Conservation (phyloP, 73 alveolate species). For the Paramecium caudatum region DNA sequence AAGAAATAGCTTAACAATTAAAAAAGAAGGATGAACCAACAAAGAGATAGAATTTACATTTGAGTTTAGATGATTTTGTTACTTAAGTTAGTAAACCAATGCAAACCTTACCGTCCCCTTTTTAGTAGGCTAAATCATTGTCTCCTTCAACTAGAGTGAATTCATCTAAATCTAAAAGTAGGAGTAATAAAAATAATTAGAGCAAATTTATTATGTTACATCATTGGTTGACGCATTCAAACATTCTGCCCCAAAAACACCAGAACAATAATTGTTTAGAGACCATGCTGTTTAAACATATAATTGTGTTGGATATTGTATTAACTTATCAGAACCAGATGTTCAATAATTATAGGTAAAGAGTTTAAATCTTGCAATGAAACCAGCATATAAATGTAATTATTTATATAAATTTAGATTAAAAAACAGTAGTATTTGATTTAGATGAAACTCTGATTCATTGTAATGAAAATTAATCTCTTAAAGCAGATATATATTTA, state of each 20-base stretch:
- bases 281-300: slow-evolving; percentile 58
- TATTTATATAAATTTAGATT: slow-evolving; percentile 15
- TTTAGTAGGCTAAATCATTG: neutral
- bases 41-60: slow-evolving; percentile 5
- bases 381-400: slow-evolving; percentile 15
- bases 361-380: neutral
- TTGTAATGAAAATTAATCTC: slow-evolving; percentile 86
- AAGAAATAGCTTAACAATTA: slow-evolving; percentile 31
- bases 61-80: slow-evolving; percentile 23
- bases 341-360: neutral
- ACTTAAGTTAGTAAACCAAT: neutral
- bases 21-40: neutral
- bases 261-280: neutral
- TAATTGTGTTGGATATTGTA: slow-evolving; percentile 58
- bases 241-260: neutral
- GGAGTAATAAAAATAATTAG: neutral
- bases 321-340: slow-evolving; percentile 25
- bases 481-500: slow-evolving; percentile 80
- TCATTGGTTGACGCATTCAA: slow-evolving; percentile 23
- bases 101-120: neutral
- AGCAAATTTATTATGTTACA: slow-evolving; percentile 19
- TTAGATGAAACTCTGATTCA: slow-evolving; percentile 96
- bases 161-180: neutral
- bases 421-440: slow-evolving; percentile 88
- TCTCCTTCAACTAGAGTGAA: neutral